Percentiles rank a stretch among this genome's conserved stretches.
Conservation (phyloP, 192 early-diverging fungal genomes). For the Spizellomyces punctatus region DNA sequence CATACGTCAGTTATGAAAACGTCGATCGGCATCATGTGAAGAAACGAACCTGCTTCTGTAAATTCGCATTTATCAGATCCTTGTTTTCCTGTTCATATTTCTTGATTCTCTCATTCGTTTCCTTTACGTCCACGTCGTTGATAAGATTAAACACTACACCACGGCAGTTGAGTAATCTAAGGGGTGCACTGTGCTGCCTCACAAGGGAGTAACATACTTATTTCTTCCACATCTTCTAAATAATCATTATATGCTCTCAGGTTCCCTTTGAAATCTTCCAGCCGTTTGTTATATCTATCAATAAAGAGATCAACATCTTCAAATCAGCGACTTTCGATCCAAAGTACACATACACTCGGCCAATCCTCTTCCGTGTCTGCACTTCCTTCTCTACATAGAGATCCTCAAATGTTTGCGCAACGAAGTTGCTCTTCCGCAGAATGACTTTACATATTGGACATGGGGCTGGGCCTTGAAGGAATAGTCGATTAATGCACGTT, state of each 20-base stretch:
- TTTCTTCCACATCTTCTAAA: conserved; percentile 86
- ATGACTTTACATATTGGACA: conserved; percentile 87
- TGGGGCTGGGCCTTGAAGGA: conserved; percentile 81
- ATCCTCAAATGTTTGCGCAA: conserved; percentile 91
- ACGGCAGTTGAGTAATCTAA: background rate
- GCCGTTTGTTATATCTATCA: conserved; percentile 83
- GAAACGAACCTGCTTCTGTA: conserved; percentile 52
- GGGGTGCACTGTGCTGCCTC: conserved; percentile 11
- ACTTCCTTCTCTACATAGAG: conserved; percentile 94
- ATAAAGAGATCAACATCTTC: background rate
- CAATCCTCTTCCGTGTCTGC: conserved; percentile 63
- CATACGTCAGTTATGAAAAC: background rate
- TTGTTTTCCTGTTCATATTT: conserved; percentile 78
- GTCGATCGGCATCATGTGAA: background rate
- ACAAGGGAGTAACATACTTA: conserved; percentile 43
- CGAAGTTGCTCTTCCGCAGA: conserved; percentile 82
- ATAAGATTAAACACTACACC: conserved; percentile 76
- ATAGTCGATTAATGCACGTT: conserved; percentile 83
- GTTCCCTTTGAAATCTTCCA: conserved; percentile 77
- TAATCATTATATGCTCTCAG: conserved; percentile 86
- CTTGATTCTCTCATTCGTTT: conserved; percentile 76
- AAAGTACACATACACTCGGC: conserved; percentile 23
- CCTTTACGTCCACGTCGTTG: conserved; percentile 82
- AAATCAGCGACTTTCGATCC: too few species aligned
- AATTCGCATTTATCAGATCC: conserved; percentile 74